Evolutionary conservation across 192 early-diverging fungal genomes (phyloP).

Genomic region (Diversispora eburnea): DNA sequence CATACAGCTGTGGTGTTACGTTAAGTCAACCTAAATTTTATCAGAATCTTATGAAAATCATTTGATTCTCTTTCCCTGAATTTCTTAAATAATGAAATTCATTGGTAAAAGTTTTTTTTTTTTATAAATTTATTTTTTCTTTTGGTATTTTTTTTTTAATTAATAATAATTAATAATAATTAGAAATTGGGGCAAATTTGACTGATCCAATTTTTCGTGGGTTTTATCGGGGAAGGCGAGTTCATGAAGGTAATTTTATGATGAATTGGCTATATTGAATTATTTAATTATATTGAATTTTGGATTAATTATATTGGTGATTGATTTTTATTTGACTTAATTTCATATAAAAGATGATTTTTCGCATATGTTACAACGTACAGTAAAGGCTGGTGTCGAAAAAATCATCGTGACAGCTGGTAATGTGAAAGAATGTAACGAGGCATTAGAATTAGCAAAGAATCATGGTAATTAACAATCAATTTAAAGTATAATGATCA

Average conservation of each 20-base stretch:
- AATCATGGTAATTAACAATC: conserved; percentile 41
- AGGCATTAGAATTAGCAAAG: conserved; percentile 58
- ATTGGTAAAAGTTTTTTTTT: no score
- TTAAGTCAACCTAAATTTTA: no score
- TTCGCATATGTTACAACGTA: conserved; percentile 58
- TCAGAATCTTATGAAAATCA: no score
- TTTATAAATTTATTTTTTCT: no score
- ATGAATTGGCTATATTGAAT: background rate
- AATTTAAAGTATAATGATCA: no score
- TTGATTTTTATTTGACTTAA: background rate
- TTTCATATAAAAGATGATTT: conserved; percentile 55
- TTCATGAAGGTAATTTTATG: conserved; percentile 54
- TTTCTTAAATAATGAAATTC: no score
- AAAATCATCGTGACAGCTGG: conserved; percentile 84
- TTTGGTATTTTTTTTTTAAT: no score
- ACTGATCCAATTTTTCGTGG: conserved; percentile 86
- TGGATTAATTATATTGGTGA: background rate
- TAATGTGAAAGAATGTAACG: conserved; percentile 53
- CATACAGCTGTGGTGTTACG: no score
- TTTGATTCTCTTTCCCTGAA: no score
- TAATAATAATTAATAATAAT: conserved; percentile 1
- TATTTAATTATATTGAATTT: no score
- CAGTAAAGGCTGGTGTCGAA: conserved; percentile 61
- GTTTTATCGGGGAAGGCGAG: conserved; percentile 72
- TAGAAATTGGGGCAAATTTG: conserved; percentile 88